phyloP scores from a whole-genome alignment of 192 early-diverging fungal species.

The Coemansia asiatica region DNA sequence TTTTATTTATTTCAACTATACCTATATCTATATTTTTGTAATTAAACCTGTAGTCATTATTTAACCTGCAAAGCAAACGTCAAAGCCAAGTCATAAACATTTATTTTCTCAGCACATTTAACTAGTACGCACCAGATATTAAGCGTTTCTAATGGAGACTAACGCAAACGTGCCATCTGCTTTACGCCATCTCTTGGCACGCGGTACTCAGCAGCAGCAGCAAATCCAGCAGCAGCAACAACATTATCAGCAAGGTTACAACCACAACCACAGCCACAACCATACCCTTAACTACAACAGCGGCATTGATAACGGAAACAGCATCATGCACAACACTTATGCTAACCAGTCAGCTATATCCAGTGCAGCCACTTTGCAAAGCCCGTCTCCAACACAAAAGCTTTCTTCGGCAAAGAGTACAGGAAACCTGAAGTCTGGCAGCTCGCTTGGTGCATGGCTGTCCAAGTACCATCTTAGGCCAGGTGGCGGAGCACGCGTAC shows the following conservation, averaged over 20 bases:
- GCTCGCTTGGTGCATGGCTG: constrained; percentile 47
- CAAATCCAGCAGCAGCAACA: constrained; percentile 10
- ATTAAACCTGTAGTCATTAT: not conserved
- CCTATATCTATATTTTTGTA: constrained; percentile 4
- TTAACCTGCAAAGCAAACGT: not conserved
- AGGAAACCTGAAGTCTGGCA: constrained; percentile 40
- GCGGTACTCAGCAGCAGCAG: constrained; percentile 29
- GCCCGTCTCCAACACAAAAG: constrained; percentile 8
- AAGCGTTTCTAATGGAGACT: constrained; percentile 22
- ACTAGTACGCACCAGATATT: not conserved
- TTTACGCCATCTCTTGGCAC: constrained; percentile 44
- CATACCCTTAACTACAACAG: not conserved
- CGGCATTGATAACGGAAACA: not conserved
- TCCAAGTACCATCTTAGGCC: constrained; percentile 46
- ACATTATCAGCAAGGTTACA: constrained; percentile 7
- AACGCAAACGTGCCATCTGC: constrained; percentile 39
- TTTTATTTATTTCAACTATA: not conserved
- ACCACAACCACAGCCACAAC: constrained; percentile 2
- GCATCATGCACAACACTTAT: constrained; percentile 17
- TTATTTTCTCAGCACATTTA: constrained; percentile 1
- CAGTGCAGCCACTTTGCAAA: constrained; percentile 41
- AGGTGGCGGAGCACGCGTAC: constrained; percentile 9
- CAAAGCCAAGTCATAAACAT: not conserved
- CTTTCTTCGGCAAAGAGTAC: constrained; percentile 37
- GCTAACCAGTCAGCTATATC: constrained; percentile 33